Conservation (phyloP, 2,329 filamentous ascomycete species). For the Botrytis cinerea region DNA sequence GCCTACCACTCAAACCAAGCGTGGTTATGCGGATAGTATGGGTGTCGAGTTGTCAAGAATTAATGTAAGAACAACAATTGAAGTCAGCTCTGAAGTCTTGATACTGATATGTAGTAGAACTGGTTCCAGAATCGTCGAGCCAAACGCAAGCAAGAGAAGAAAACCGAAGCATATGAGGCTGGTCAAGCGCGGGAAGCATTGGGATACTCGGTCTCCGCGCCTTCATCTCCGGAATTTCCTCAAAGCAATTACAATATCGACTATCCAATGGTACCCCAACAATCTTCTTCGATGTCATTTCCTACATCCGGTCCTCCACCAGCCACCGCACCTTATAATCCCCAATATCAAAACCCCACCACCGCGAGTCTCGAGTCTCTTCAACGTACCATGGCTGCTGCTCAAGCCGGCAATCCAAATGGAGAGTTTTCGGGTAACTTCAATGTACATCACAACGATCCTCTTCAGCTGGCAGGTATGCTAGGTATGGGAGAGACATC, state of each 20-base stretch:
- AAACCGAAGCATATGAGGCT: conserved; percentile 53
- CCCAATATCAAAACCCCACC: conserved; percentile 37
- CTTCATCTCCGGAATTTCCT: conserved; percentile 37
- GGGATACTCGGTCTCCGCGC: conserved; percentile 34
- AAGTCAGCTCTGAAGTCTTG: neutral
- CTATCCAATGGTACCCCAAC: conserved; percentile 26
- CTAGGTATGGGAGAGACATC: neutral
- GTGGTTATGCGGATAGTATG: conserved; percentile 61
- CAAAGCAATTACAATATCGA: conserved; percentile 32
- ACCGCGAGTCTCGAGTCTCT: conserved; percentile 38
- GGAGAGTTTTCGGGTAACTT: conserved; percentile 31
- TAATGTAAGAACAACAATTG: conserved; percentile 51
- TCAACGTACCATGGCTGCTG: conserved; percentile 36
- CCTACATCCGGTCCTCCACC: conserved; percentile 33
- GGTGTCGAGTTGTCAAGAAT: conserved; percentile 64
- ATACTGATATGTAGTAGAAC: conserved; percentile 50
- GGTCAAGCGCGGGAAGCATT: conserved; percentile 41
- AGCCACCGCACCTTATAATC: conserved; percentile 36
- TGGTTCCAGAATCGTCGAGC: conserved; percentile 70
- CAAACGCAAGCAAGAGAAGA: conserved; percentile 55
- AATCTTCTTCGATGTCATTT: conserved; percentile 26
- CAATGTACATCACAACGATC: conserved; percentile 8
- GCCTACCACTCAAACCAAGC: conserved; percentile 62
- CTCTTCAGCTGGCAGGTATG: neutral
- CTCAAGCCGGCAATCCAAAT: conserved; percentile 30